Evolutionary conservation across 192 early-diverging fungal species (phyloP).

Genomic region (Backusella morwellensis): DNA sequence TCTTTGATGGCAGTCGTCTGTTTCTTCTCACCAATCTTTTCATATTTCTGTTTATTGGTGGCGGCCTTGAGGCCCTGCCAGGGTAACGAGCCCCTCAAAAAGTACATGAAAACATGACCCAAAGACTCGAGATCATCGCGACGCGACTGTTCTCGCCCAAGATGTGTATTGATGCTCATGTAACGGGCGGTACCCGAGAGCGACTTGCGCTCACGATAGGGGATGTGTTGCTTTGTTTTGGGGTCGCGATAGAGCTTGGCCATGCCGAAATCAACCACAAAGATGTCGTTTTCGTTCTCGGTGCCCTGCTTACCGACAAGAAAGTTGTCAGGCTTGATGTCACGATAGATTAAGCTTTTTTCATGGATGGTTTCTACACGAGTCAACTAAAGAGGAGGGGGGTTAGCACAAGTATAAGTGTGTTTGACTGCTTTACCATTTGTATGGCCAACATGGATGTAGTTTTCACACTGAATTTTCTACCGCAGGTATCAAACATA

Average conservation of each 20-base stretch:
- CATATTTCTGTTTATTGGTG: slow-evolving; percentile 99
- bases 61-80: slow-evolving; percentile 98
- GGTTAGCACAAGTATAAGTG: not conserved
- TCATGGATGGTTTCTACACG: slow-evolving; percentile 94
- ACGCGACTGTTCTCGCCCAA: slow-evolving; percentile 96
- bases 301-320: slow-evolving; percentile 79
- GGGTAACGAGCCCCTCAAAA: slow-evolving; percentile 88
- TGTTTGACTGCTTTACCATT: slow-evolving; percentile 56
- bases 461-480: slow-evolving; percentile 89
- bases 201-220: slow-evolving; percentile 94
- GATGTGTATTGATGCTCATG: slow-evolving; percentile 98
- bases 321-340: slow-evolving; percentile 99
- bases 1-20: slow-evolving; percentile 87
- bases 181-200: slow-evolving; percentile 96
- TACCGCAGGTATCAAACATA: slow-evolving; percentile 93
- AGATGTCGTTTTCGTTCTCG: slow-evolving; percentile 63
- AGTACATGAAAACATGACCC: slow-evolving; percentile 99
- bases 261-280: slow-evolving; percentile 98
- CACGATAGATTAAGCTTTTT: slow-evolving; percentile 92
- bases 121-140: slow-evolving; percentile 97
- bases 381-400: slow-evolving; percentile 42
- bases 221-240: slow-evolving; percentile 95
- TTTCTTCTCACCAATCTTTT: slow-evolving; percentile 99
- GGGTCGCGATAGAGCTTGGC: slow-evolving; percentile 97
- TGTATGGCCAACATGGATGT: slow-evolving; percentile 94